Conservation (phyloP, 2,329 filamentous ascomycete genomes). For the Alternaria metachromatica region DNA sequence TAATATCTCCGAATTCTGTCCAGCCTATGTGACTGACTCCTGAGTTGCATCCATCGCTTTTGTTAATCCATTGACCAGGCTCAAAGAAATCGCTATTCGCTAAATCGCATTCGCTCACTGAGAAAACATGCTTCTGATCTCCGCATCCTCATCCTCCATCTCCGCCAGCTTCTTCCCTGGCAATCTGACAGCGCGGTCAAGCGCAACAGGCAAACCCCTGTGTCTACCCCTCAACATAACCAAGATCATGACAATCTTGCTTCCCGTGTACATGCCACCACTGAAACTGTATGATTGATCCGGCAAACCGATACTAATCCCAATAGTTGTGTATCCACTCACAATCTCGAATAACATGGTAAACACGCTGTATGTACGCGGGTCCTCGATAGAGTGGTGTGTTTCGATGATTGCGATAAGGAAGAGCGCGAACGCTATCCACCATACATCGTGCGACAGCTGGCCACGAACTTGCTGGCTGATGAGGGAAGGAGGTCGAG, state of each 20-base stretch:
- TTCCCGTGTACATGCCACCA: slow-evolving; percentile 29
- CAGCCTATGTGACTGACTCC: not conserved
- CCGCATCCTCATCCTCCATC: slow-evolving; percentile 29
- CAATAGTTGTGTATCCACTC: slow-evolving; percentile 30
- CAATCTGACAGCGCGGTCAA: slow-evolving; percentile 29
- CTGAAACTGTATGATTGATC: slow-evolving; percentile 30
- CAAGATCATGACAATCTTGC: slow-evolving; percentile 29
- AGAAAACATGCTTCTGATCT: slow-evolving; percentile 26
- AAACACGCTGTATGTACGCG: slow-evolving; percentile 29
- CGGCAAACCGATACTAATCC: slow-evolving; percentile 28
- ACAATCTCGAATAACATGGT: slow-evolving; percentile 31
- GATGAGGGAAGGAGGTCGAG: slow-evolving; percentile 24
- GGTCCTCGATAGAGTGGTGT: slow-evolving; percentile 28
- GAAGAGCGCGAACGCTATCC: slow-evolving; percentile 30
- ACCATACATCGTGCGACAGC: slow-evolving; percentile 32
- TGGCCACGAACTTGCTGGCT: slow-evolving; percentile 31
- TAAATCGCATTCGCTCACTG: slow-evolving; percentile 1
- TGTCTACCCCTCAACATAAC: slow-evolving; percentile 28
- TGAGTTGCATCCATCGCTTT: not conserved
- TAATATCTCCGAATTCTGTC: not conserved
- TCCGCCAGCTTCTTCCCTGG: slow-evolving; percentile 26
- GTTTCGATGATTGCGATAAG: slow-evolving; percentile 33
- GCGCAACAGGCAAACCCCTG: slow-evolving; percentile 27
- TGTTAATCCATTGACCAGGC: no score
- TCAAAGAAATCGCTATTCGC: not conserved